Evolutionary conservation across 805 yeast genomes (phyloP).

Genomic region (Debaryomyces prosopidis): DNA sequence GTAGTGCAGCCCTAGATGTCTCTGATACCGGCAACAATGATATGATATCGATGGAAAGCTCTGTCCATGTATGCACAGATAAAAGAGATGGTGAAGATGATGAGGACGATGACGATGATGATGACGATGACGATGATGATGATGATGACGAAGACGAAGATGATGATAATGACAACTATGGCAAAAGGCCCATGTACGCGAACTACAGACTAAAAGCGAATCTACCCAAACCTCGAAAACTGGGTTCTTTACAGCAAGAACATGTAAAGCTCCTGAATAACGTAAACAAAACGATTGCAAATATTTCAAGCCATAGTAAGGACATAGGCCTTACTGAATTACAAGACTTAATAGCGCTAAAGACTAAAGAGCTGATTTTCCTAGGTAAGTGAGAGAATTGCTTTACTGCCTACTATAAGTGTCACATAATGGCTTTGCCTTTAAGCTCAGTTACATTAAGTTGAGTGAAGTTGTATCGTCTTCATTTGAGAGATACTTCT

Average conservation of each 20-base stretch:
- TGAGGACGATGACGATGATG: conserved; percentile 9
- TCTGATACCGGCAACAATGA: conserved; percentile 18
- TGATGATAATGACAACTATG: background rate
- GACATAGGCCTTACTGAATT: conserved; percentile 18
- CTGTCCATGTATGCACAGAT: conserved; percentile 1
- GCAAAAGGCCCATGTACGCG: background rate
- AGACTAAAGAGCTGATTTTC: conserved; percentile 21
- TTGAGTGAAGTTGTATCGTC: too few relatives aligned
- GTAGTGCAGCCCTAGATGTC: conserved; percentile 19
- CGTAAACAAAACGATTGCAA: background rate
- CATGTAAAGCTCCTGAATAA: background rate
- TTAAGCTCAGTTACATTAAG: too few relatives aligned
- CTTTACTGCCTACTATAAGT: too few relatives aligned
- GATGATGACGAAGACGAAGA: conserved; percentile 12
- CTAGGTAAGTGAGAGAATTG: background rate
- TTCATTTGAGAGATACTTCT: too few relatives aligned
- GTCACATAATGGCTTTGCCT: too few relatives aligned
- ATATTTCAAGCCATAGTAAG: conserved; percentile 8
- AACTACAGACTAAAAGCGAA: background rate
- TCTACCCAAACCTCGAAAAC: background rate
- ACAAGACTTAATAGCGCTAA: conserved; percentile 20
- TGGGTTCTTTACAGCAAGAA: background rate
- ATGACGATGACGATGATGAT: conserved; percentile 10
- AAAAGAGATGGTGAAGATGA: conserved; percentile 12
- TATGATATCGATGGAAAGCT: conserved; percentile 22